Evolutionary conservation across 2,329 filamentous ascomycete genomes (phyloP), one percentile per base, ranked within the genome.

Genomic region (Orbilia oligospora): DNA sequence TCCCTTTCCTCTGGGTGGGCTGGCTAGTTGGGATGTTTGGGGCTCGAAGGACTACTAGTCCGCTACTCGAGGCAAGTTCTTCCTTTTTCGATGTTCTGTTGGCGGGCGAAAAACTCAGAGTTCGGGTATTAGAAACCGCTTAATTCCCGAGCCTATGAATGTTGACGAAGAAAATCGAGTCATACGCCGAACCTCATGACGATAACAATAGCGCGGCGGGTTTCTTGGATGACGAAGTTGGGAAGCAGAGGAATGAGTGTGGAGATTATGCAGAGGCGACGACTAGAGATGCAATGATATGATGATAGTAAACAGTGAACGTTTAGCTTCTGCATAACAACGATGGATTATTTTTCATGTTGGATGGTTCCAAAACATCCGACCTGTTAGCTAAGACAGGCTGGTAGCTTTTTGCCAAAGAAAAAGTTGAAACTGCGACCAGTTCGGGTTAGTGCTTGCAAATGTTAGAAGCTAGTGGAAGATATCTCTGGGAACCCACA

Each of bases 111-210:
- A 9, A 71, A 71, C 51, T 33, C 33, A 41, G 36, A 48, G 22
- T 44, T 66, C 49, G 66, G 67, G 49, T 61, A 64, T 70, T 71
- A 53, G 53, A 38, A 33, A 46, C 38, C 53, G 20, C 36, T 67
- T 64, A 78, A 69, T 72, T 68, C 55, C 75, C 75, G 75, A 69
- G 63, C 68, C 67, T 71, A 71, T 65, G 68, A 58, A 68, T 72
- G 46, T 30, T 71, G 51, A 63, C 53, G 68, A 44, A 67, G 61
- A 64, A 65, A 61, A 64, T 61, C 68, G 75, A 78, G 68, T 78
- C 75, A 78, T 78, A 68, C 58, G 33, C 51, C 8, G 48, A n/a
- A 61, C 51, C 63, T 58, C 55, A 51, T 64, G 75, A 64, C 68
- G 73, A 48, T 67, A 33, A n/a, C 16, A 55, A 56, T 48, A 68